Percentiles rank a stretch among this genome's conserved stretches.
Evolutionary conservation across 2,329 filamentous ascomycete species (phyloP).

Genomic region (Alternaria arbusti): DNA sequence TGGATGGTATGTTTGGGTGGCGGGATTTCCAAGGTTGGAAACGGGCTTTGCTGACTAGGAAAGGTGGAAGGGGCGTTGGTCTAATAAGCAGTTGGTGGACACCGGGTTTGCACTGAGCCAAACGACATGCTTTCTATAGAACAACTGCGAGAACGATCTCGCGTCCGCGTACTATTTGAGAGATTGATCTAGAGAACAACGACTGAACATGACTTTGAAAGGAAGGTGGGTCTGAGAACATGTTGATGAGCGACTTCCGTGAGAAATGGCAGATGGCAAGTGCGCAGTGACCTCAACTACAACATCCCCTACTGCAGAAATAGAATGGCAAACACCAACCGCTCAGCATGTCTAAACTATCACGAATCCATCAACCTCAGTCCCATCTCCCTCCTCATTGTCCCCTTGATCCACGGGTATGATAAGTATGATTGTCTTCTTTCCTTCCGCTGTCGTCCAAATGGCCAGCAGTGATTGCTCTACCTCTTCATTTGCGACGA

Average conservation of each 20-base stretch:
- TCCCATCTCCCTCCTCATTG: rapidly evolving
- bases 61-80: neutral
- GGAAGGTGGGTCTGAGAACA: neutral
- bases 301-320: neutral
- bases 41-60: neutral
- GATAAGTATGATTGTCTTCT: neutral
- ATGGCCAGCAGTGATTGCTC: neutral
- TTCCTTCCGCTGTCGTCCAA: neutral
- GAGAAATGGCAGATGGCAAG: neutral
- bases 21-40: neutral
- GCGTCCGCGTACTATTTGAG: neutral
- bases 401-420: rapidly evolving
- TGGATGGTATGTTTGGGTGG: neutral
- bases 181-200: neutral
- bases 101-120: neutral
- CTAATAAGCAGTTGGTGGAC: neutral
- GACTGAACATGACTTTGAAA: neutral
- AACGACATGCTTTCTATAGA: neutral
- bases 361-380: rapidly evolving
- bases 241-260: neutral
- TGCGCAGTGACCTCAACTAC: neutral
- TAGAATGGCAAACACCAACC: neutral
- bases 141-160: neutral
- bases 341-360: neutral
- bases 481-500: neutral